Conservation (phyloP, 2,329 filamentous ascomycete genomes). For the Beauveria caledonica region DNA sequence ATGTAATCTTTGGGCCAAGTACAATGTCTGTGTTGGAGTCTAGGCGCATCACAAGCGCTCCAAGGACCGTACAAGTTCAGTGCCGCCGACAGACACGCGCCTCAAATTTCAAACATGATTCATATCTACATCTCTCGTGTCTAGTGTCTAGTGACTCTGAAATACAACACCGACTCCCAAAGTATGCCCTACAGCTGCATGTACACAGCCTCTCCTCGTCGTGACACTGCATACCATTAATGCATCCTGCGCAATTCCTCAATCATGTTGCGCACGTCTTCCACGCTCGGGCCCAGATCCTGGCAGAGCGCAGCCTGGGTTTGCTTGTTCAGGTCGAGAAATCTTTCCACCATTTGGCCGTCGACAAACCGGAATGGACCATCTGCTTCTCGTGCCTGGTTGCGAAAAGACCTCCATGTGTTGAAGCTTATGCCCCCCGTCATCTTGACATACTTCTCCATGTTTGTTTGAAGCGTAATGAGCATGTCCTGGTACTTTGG, state of each 20-base stretch:
- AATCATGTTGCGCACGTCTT: constrained; percentile 53
- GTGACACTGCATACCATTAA: constrained; percentile 23
- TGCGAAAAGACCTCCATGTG: constrained; percentile 75
- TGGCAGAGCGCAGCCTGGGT: constrained; percentile 44
- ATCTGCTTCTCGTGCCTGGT: constrained; percentile 60
- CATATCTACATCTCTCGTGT: neutral
- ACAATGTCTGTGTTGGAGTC: constrained; percentile 3
- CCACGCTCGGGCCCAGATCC: constrained; percentile 51
- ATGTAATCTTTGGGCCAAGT: neutral
- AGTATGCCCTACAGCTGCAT: neutral
- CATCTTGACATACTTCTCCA: constrained; percentile 58
- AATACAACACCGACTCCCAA: neutral
- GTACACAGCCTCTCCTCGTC: neutral
- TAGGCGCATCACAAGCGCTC: neutral
- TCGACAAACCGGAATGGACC: constrained; percentile 85
- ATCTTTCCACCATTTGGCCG: constrained; percentile 81
- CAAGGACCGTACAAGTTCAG: neutral
- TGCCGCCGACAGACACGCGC: no score
- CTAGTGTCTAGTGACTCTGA: neutral
- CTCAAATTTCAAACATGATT: no score
- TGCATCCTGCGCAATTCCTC: constrained; percentile 57
- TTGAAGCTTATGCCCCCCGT: constrained; percentile 70
- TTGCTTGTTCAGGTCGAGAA: constrained; percentile 61
- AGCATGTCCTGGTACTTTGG: constrained; percentile 68
- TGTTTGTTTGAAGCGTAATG: constrained; percentile 66